Evolutionary conservation across 345 rosid species (phyloP).

Genomic region (Cardamine occulta): DNA sequence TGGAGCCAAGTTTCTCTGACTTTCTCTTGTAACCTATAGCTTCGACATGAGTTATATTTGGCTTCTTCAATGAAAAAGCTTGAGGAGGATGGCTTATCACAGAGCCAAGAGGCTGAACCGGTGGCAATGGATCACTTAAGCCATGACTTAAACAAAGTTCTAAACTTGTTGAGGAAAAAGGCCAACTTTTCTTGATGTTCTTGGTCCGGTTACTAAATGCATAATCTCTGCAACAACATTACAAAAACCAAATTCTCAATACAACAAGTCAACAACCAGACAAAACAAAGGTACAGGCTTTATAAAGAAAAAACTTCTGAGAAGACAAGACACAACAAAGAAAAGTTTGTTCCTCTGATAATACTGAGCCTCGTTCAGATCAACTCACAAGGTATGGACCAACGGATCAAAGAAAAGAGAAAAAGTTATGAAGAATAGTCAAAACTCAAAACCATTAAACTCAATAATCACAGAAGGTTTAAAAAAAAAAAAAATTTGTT

Average conservation of each 20-base stretch:
- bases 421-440: constrained; percentile 22
- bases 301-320: constrained; percentile 16
- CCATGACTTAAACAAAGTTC: constrained; percentile 90
- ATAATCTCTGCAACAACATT: constrained; percentile 76
- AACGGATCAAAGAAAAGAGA: constrained; percentile 34
- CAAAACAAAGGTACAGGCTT: constrained; percentile 30
- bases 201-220: constrained; percentile 71
- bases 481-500: not conserved
- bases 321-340: constrained; percentile 38
- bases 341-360: constrained; percentile 28
- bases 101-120: constrained; percentile 62
- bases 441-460: constrained; percentile 10
- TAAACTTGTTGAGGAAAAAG: constrained; percentile 74
- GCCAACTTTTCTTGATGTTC: constrained; percentile 89
- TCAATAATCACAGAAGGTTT: constrained; percentile 7
- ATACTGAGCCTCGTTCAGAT: constrained; percentile 37
- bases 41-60: constrained; percentile 9
- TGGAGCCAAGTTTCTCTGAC: constrained; percentile 15
- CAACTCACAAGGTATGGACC: constrained; percentile 33
- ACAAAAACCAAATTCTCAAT: constrained; percentile 9
- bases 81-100: constrained; percentile 51
- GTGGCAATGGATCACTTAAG: constrained; percentile 81
- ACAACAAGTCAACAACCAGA: constrained; percentile 19
- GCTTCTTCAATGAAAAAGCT: constrained; percentile 32
- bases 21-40: constrained; percentile 13